Evolutionary conservation across 169 alveolate genomes (phyloP), one percentile per base, ranked within the genome.

Genomic region (Plasmodium coatneyi): DNA sequence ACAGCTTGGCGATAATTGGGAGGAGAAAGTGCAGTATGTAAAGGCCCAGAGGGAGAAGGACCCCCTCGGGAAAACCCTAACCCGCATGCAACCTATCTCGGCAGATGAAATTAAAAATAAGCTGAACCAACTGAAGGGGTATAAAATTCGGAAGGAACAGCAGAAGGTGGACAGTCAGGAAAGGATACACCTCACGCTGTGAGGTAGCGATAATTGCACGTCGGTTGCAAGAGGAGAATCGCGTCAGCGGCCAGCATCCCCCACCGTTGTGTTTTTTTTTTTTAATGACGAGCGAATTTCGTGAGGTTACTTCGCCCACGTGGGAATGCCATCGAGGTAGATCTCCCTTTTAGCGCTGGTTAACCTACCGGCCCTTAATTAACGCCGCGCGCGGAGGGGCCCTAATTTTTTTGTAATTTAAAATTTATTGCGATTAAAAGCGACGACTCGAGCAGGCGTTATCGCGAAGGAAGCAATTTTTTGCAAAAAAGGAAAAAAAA

Each of bases 1-100:
- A 10, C 82, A 92, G 12, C 52, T 94, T 2, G 92, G 93, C 43
- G 78, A 84, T 36, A 90, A 92, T 78, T 74, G 43, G 22, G 80
- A 93, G 34, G 84, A 72, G 32, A 97, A 95, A 87, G 79, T 93
- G 14, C 84, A 87, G 19, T 96, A 78, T 72, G 52, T 97, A 43
- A 95, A 95, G 82, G 82, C 66, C 5, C 36, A 92, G 54, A 80
- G 97, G 71, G 70, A 94, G 19, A 79, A 93, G 1, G 84, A 86
- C 52, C 93, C 96, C 16, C 22, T 89, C 6, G 97, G 96, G 10
- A 92, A 92, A 74, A 78, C 46, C 16, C 52, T 94, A 76, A 43
- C 54, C 22, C 95, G 92, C 12, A 28, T 43, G 7, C 95, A 95
- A 7, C 71, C 49, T 22, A 70, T 96, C 30, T 70, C 43, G 14